A percentile compares a stretch with the other conserved stretches of the same genome.
These are phyloP conservation scores for Lentinus tigrinus DNA, from an alignment of 768 basidiomycete genomes.

Conservation along the genomic window DNA sequence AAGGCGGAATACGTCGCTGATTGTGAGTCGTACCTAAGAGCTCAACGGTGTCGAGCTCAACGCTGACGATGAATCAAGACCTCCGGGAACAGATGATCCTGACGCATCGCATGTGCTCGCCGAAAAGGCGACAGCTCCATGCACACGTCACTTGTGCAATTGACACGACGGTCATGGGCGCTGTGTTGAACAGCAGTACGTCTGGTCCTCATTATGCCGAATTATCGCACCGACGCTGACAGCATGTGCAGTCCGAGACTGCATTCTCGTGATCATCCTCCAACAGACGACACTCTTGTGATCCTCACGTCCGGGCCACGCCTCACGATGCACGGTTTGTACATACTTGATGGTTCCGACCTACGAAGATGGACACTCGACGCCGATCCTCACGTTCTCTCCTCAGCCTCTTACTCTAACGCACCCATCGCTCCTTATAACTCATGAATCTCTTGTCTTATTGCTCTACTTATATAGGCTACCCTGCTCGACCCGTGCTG, in stretches of 20 bases:
- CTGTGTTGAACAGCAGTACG: conserved; percentile 50
- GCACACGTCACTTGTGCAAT: conserved; percentile 56
- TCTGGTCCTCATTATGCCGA: too few species aligned
- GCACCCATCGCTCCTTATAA: not conserved
- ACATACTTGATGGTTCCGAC: not conserved
- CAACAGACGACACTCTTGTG: conserved; percentile 12
- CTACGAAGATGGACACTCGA: not conserved
- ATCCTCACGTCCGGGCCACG: not conserved
- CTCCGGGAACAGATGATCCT: conserved; percentile 46
- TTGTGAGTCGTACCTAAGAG: conserved; percentile 36
- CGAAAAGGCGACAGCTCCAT: conserved; percentile 45
- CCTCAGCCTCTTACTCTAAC: not conserved
- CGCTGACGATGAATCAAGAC: conserved; percentile 31
- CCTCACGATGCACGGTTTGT: not conserved
- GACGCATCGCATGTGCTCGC: conserved; percentile 46
- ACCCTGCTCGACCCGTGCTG: not conserved
- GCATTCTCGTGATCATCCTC: conserved; percentile 23
- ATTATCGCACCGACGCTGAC: not conserved
- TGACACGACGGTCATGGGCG: conserved; percentile 43
- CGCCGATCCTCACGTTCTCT: not conserved
- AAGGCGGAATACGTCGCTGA: conserved; percentile 47
- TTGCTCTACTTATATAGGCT: conserved; percentile 12
- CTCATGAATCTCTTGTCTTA: conserved; percentile 3
- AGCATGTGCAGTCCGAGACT: conserved; percentile 26
- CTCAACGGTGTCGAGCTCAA: not conserved